Conservation (phyloP, 352 stramenopile species). For the Globisporangium abappressorium region DNA sequence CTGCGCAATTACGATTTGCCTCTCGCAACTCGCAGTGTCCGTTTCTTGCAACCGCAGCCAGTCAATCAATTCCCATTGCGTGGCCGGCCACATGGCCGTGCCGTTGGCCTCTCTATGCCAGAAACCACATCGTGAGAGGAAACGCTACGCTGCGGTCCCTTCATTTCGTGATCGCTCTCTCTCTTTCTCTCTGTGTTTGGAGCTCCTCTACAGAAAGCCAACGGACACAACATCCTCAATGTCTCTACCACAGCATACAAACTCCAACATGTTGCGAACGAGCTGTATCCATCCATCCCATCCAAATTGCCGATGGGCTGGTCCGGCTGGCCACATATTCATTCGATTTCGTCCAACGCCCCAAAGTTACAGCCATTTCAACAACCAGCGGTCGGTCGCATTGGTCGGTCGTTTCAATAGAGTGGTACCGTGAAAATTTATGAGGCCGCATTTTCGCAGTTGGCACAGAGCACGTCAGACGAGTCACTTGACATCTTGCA, state of each 20-base stretch:
- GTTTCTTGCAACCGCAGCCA: neutral
- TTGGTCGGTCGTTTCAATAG: neutral
- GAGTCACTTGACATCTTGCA: neutral
- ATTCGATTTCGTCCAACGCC: neutral
- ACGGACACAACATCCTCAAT: neutral
- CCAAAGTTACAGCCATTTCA: conserved; percentile 6
- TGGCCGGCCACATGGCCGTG: neutral
- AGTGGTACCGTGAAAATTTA: conserved; percentile 10
- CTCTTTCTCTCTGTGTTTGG: too few relatives aligned
- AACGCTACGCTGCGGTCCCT: neutral
- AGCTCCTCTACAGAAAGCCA: neutral
- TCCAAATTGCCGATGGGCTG: neutral
- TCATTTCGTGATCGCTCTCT: neutral
- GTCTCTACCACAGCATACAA: neutral
- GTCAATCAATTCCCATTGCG: neutral
- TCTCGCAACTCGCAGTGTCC: too few relatives aligned
- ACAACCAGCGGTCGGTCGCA: neutral
- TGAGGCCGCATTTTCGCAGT: conserved; percentile 7
- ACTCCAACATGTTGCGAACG: neutral
- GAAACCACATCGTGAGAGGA: neutral
- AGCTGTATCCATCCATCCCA: neutral
- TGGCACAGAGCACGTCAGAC: conserved; percentile 8
- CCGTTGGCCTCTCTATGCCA: neutral
- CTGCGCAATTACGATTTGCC: too few relatives aligned
- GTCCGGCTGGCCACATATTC: neutral